Percentiles rank a stretch among this genome's conserved stretches.
phyloP scores from a whole-genome alignment of 305 asterid species.

The Fraxinus greggii region DNA sequence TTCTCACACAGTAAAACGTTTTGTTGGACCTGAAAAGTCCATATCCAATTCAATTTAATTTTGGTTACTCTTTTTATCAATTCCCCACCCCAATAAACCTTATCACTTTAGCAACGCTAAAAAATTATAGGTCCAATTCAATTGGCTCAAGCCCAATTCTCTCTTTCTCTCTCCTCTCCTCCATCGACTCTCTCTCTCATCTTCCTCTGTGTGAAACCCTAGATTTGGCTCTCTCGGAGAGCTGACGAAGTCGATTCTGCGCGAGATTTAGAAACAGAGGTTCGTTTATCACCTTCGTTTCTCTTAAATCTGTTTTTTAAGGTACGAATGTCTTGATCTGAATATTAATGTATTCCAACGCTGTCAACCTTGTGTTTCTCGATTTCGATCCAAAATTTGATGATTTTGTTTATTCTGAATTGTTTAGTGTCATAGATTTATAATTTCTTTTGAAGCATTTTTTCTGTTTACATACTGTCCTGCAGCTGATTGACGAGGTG shows the following conservation, averaged over 20 bases:
- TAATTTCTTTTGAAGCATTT: not conserved
- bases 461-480: not conserved
- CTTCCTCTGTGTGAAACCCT: not conserved
- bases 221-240: not conserved
- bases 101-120: not conserved
- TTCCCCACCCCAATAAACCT: constrained; percentile 1
- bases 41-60: constrained; percentile 30
- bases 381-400: not conserved
- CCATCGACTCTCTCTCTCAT: not conserved
- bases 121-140: not conserved
- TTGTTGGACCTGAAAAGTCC: constrained; percentile 49
- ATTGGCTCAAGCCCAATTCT: constrained; percentile 22
- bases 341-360: not conserved
- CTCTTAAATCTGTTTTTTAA: not conserved
- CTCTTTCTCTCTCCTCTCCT: not conserved
- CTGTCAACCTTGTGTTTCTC: not conserved
- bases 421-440: not conserved
- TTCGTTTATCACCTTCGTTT: not conserved
- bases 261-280: not conserved
- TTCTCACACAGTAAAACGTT: constrained; percentile 25
- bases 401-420: not conserved
- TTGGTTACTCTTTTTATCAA: not conserved
- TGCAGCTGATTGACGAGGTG: not conserved
- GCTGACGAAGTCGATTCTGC: not conserved
- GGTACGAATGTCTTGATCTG: not conserved